Base-by-base conservation (phyloP, 106 monocot genomes). In the Vanilla planifolia region DNA sequence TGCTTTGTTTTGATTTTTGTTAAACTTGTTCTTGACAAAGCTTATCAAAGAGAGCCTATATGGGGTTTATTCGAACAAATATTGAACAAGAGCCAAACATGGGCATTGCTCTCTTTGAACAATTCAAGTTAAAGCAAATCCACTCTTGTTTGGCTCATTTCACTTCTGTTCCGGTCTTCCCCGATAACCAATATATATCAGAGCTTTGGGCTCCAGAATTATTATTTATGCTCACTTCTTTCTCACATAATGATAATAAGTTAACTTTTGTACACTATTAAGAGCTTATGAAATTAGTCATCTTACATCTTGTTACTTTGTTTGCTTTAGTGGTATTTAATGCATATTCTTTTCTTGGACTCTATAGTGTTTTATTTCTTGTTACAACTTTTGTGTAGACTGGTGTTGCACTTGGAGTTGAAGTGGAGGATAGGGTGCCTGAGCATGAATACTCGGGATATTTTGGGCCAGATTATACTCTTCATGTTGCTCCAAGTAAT, bases 401-500 rank as follows among this genome's bases (percentile, higher is more conserved):
- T 20, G 68, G 68, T 23, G 75, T 75, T 47, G 68, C 75, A 7
- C 63, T 68, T 50, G 68, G 64, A 10, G 55, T 55, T 32, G 55
- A 55, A 55, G 6, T 55, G 22, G 21, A 59, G 37, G 59, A 59
- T 8, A 68, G 48, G 63, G 43, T 68, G 36, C 68, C 67, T 57
- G 55, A 75, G 16, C 60, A 74, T 47, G 74, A 74, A 28, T 68
- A 68, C 43, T 75, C 33, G 28, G 75, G 55, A 21, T 75, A 74
- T 51, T 74, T 74, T 62, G 74, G 74, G 34, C 74, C 74, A 55
- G 67, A 57, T 17, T 67, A 57, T 45, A 67, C 15, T 30, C 40
- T 67, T 44, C 57, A 67, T 58, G 67, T 74, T 34, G 67, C 67
- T 27, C 67, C 74, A 26, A 74, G 74, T 62, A 74, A 74, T 37